Evolutionary conservation across 129 eudicot genomes (phyloP).

Genomic region (Apium graveolens): DNA sequence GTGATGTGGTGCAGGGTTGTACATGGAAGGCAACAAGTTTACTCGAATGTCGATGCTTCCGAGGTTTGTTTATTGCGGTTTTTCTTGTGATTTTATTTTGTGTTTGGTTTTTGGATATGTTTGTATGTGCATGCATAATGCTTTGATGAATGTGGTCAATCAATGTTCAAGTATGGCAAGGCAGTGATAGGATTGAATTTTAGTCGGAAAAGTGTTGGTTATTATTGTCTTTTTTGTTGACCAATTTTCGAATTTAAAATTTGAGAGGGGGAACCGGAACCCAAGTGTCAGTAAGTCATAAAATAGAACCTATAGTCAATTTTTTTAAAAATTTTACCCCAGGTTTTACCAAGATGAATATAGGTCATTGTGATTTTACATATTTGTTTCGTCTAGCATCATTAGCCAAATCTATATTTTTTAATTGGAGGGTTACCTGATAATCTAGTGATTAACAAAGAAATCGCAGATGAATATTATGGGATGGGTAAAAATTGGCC

Average conservation of each 20-base stretch:
- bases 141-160: neutral
- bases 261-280: neutral
- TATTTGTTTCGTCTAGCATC: neutral
- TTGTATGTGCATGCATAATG: neutral
- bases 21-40: neutral
- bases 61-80: neutral
- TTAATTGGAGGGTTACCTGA: constrained; percentile 3
- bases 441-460: neutral
- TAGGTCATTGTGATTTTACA: neutral
- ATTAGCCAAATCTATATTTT: constrained; percentile 5
- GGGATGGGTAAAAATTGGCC: neutral
- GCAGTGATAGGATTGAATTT: neutral
- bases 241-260: neutral
- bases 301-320: neutral
- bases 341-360: neutral
- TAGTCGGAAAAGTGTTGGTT: neutral
- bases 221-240: neutral
- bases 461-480: neutral
- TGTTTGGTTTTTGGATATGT: neutral
- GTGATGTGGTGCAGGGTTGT: neutral
- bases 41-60: neutral
- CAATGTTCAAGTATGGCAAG: neutral
- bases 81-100: neutral
- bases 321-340: neutral
- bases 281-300: neutral